Evolutionary conservation across 1,139 yeast species (phyloP), one percentile per base, ranked within the genome.

Genomic region (Hyphopichia wangnamkhiaoensis): DNA sequence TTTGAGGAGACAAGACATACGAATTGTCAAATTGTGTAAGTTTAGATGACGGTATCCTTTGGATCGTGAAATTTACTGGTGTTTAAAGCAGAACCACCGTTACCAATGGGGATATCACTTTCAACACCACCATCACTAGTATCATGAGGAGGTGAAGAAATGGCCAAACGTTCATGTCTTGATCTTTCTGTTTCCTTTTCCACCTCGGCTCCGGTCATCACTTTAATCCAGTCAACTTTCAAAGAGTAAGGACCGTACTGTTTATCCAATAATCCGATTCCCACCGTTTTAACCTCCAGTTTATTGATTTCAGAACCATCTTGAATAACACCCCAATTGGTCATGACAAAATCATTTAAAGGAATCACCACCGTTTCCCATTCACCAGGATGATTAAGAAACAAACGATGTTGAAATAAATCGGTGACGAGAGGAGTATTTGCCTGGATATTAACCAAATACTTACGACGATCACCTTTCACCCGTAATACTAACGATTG

Each of bases 341-440:
- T 88, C 64, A 87, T 71, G 41, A 87, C 91, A 61, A 88, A 86
- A 54, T 84, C 91, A 48, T 80, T 74, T 41, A 88, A 68, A 36
- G 94, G 90, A 29, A 87, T 81, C 28, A 82, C 79, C 26, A 87
- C 89, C 1, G 89, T 84, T 56, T 88, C 95, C 95, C 95, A 88
- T 47, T 80, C 74, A 3, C 91, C 91, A 0, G 91, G 90, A 29
- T 72, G 76, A 49, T 81, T 79, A 44, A 87, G 68, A 52, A 86
- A 88, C 47, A 88, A 69, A 31, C 95, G 66, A 60, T 88, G 95
- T 61, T 88, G 96, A 59, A 81, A 88, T 46, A 88, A 68, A 59
- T 88, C 95, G 1, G 94, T 84, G 5, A 82, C 77, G 46, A 84
- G 74, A 16, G 93, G 86, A 7, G 89, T 80, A 50, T 85, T 88